These are phyloP conservation scores for Exsudoporus frostii DNA, from an alignment of 768 basidiomycete genomes.

Conservation along the genomic window DNA sequence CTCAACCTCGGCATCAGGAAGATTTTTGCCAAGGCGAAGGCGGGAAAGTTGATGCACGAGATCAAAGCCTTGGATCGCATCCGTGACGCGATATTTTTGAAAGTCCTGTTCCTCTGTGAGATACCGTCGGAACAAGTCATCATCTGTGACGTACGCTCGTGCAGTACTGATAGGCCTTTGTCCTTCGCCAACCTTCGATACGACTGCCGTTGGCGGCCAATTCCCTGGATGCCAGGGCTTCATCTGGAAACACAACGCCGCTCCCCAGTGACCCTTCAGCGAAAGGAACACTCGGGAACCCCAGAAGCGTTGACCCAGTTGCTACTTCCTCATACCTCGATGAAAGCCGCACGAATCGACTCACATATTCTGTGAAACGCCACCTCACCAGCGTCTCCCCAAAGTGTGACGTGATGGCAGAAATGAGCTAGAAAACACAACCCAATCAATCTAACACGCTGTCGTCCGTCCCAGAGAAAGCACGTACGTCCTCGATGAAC, in stretches of 20 bases:
- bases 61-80: slow-evolving; percentile 78
- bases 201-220: slow-evolving; percentile 72
- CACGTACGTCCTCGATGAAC: slow-evolving; percentile 90
- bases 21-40: slow-evolving; percentile 66
- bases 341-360: slow-evolving; percentile 83
- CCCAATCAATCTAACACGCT: background rate
- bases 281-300: slow-evolving; percentile 60
- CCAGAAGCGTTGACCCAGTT: slow-evolving; percentile 68
- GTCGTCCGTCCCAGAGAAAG: background rate
- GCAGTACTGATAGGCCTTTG: slow-evolving; percentile 73
- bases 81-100: slow-evolving; percentile 46
- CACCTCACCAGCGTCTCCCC: slow-evolving; percentile 86
- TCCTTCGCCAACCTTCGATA: slow-evolving; percentile 92
- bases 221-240: slow-evolving; percentile 62
- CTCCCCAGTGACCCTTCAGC: slow-evolving; percentile 57
- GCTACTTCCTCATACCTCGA: slow-evolving; percentile 89
- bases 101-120: slow-evolving; percentile 56
- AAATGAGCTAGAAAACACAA: slow-evolving; percentile 49
- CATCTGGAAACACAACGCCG: slow-evolving; percentile 78
- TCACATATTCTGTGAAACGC: slow-evolving; percentile 86
- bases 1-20: slow-evolving; percentile 71
- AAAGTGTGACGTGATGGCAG: slow-evolving; percentile 88
- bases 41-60: slow-evolving; percentile 82
- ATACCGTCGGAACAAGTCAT: background rate
- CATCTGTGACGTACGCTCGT: slow-evolving; percentile 49